Percentiles rank a stretch among this genome's conserved stretches.
phyloP scores from a whole-genome alignment of 2,329 filamentous ascomycete species.

The Seiridium cupressi region DNA sequence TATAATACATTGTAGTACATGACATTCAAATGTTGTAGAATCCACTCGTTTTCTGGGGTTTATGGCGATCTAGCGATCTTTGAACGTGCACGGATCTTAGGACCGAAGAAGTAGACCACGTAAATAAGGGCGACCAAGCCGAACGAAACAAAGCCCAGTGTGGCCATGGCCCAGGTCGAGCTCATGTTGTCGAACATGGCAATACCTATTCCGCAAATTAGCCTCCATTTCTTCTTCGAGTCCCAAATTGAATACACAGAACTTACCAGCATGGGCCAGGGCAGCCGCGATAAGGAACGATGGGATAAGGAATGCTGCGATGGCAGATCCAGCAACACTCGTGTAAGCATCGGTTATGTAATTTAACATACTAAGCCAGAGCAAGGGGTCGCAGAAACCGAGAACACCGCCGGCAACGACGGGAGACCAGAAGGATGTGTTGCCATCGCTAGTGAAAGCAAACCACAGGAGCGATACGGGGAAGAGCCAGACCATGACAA shows the following conservation, averaged over 20 bases:
- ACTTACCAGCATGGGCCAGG: conserved; percentile 36
- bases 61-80: conserved; percentile 28
- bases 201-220: conserved; percentile 18
- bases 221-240: neutral
- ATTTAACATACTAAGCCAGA: conserved; percentile 41
- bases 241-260: conserved; percentile 10
- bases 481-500: conserved; percentile 40
- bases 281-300: conserved; percentile 38
- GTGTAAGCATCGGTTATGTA: conserved; percentile 41
- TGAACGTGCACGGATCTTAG: conserved; percentile 27
- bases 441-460: conserved; percentile 38
- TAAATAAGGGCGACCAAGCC: conserved; percentile 37
- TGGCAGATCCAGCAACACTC: conserved; percentile 37
- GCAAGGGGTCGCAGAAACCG: conserved; percentile 38
- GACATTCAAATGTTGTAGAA: too few species aligned
- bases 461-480: conserved; percentile 40
- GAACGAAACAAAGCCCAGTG: conserved; percentile 36
- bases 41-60: too few species aligned
- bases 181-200: conserved; percentile 35
- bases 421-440: conserved; percentile 37
- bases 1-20: neutral
- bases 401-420: conserved; percentile 36
- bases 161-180: conserved; percentile 39
- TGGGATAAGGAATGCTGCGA: conserved; percentile 41
- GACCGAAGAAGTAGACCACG: conserved; percentile 38